Evolutionary conservation across 2,329 filamentous ascomycete genomes (phyloP).

Genomic region (Thelonectria olida): DNA sequence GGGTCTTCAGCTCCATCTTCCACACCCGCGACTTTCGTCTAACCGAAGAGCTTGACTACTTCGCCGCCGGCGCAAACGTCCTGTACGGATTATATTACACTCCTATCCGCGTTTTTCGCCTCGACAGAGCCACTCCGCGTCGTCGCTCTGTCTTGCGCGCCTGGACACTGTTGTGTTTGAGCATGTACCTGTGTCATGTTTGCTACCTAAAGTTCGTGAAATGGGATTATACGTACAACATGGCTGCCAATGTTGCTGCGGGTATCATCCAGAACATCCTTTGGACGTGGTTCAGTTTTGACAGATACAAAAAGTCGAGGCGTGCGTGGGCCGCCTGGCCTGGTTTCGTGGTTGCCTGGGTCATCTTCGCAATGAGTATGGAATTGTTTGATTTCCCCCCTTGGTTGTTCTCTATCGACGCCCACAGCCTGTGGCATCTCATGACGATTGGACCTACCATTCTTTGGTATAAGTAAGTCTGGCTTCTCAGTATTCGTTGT

Average conservation of each 20-base stretch:
- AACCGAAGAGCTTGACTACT: slow-evolving; percentile 97
- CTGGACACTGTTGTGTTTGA: slow-evolving; percentile 79
- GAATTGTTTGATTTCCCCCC: slow-evolving; percentile 96
- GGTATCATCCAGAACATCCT: slow-evolving; percentile 83
- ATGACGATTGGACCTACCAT: slow-evolving; percentile 89
- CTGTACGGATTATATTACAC: slow-evolving; percentile 92
- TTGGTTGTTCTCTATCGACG: slow-evolving; percentile 82
- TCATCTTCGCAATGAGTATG: slow-evolving; percentile 92
- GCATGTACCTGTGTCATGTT: slow-evolving; percentile 80
- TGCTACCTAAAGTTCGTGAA: slow-evolving; percentile 83
- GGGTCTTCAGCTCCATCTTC: slow-evolving; percentile 91
- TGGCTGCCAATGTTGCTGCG: slow-evolving; percentile 89
- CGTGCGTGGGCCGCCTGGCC: slow-evolving; percentile 89
- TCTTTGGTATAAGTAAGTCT: slow-evolving; percentile 92
- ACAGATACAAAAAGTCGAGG: slow-evolving; percentile 75
- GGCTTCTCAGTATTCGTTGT: background rate
- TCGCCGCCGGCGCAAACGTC: slow-evolving; percentile 88
- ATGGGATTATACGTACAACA: slow-evolving; percentile 98
- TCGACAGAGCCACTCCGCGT: slow-evolving; percentile 67
- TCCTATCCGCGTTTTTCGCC: slow-evolving; percentile 81
- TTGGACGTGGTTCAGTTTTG: slow-evolving; percentile 86
- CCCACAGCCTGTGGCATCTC: slow-evolving; percentile 95
- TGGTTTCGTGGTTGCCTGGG: slow-evolving; percentile 89
- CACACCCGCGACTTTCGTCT: slow-evolving; percentile 86
- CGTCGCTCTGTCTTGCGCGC: slow-evolving; percentile 65